Conservation (phyloP, 805 yeast genomes). For the Candida arabinofermentans region DNA sequence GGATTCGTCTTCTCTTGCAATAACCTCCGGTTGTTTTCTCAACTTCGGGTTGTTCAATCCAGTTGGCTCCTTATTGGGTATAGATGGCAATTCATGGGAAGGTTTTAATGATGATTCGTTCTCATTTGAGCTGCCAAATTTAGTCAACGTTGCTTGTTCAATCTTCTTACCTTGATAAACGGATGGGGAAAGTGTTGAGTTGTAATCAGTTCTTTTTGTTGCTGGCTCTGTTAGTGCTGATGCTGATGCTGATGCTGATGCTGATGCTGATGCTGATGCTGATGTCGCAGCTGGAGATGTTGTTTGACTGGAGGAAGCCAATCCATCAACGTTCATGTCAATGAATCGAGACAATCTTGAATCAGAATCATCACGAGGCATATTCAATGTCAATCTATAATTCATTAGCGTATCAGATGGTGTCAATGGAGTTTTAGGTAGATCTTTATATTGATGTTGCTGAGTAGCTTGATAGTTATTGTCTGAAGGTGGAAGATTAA, state of each 20-base stretch:
- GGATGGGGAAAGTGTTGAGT: not conserved
- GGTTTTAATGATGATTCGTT: not conserved
- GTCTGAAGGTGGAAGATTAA: conserved; percentile 8
- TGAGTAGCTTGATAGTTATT: not conserved
- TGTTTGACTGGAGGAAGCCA: not conserved
- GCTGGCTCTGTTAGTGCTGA: too few relatives aligned
- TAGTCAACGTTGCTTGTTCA: not conserved
- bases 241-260: too few relatives aligned
- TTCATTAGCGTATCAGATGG: conserved; percentile 25
- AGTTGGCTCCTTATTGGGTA: not conserved
- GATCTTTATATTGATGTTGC: conserved; percentile 8
- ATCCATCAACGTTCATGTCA: conserved; percentile 7
- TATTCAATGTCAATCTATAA: conserved; percentile 22
- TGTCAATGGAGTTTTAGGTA: conserved; percentile 21
- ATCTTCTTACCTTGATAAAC: not conserved
- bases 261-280: too few relatives aligned
- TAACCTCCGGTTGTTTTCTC: too few relatives aligned
- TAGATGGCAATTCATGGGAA: not conserved
- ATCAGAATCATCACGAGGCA: conserved; percentile 21
- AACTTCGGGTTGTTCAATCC: not conserved
- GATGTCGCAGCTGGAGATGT: too few relatives aligned
- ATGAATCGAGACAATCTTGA: conserved; percentile 17
- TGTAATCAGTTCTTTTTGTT: too few relatives aligned
- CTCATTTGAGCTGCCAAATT: not conserved
- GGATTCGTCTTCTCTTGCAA: too few relatives aligned